phyloP scores from a whole-genome alignment of 2,329 filamentous ascomycete genomes.

The Colletotrichum sp. region DNA sequence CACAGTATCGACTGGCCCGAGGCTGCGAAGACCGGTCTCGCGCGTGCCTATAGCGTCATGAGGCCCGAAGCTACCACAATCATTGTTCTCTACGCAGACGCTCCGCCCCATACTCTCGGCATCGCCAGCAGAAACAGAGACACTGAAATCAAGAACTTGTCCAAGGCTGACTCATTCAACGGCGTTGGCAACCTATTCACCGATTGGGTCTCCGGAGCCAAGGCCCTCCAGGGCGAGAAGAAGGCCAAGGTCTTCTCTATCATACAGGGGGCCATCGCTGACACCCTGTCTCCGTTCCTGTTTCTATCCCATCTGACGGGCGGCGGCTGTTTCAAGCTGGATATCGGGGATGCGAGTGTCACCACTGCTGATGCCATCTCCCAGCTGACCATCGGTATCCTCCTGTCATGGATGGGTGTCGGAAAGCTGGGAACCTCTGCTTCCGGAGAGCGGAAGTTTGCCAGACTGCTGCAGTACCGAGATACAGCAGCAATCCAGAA shows the following conservation, averaged over 20 bases:
- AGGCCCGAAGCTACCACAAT: constrained; percentile 51
- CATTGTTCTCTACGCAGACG: constrained; percentile 54
- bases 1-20: constrained; percentile 48
- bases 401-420: constrained; percentile 49
- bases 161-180: constrained; percentile 23
- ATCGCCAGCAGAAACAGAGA: neutral
- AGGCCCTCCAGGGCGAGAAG: constrained; percentile 39
- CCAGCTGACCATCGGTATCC: constrained; percentile 42
- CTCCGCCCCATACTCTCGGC: constrained; percentile 46
- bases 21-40: constrained; percentile 53
- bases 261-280: constrained; percentile 27
- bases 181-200: constrained; percentile 40
- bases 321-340: constrained; percentile 42
- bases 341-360: constrained; percentile 20
- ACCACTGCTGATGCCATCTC: constrained; percentile 34
- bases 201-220: constrained; percentile 48
- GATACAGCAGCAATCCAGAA: neutral
- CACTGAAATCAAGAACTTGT: neutral
- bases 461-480: neutral
- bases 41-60: constrained; percentile 50
- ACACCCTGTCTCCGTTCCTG: constrained; percentile 37
- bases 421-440: constrained; percentile 25
- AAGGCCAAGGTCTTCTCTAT: constrained; percentile 49
- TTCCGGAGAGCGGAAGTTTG: neutral
- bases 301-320: constrained; percentile 47